phyloP scores from a whole-genome alignment of 2,329 filamentous ascomycete species.

The Epichloe sp. region DNA sequence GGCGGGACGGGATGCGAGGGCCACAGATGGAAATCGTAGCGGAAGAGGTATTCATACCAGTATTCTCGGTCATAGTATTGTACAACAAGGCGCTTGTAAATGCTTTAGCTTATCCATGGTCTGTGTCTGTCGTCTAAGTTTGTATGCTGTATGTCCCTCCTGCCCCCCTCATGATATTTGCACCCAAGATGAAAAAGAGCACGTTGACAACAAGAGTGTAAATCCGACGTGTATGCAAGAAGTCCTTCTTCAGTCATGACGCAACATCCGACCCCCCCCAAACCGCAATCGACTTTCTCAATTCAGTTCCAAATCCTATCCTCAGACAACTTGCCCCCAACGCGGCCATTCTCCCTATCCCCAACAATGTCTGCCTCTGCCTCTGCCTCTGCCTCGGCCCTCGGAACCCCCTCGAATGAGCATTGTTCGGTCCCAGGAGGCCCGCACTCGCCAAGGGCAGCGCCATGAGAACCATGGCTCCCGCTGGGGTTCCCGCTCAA shows the following conservation, averaged over 20 bases:
- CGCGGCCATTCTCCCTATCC: conserved; percentile 1
- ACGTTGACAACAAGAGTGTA: not conserved
- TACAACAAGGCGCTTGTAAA: no score
- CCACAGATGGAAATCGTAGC: no score
- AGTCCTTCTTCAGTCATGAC: not conserved
- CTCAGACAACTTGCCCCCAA: not conserved
- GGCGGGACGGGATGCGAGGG: no score
- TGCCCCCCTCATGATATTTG: not conserved
- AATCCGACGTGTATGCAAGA: not conserved
- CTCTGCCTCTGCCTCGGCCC: not conserved
- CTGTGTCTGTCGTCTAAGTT: no score
- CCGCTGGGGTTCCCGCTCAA: no score
- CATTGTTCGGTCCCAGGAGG: conserved; percentile 41
- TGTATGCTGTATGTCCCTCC: not conserved
- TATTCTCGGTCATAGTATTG: no score
- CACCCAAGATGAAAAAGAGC: no score
- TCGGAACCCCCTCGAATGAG: conserved; percentile 29
- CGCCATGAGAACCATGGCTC: no score
- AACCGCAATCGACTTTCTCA: not conserved
- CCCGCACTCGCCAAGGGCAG: conserved; percentile 35
- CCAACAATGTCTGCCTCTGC: not conserved
- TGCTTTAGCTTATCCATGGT: no score
- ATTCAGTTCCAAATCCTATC: not conserved
- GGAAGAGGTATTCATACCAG: no score
- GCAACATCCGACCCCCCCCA: not conserved